phyloP scores from a whole-genome alignment of 345 rosid genomes.

The Acer saccharum region DNA sequence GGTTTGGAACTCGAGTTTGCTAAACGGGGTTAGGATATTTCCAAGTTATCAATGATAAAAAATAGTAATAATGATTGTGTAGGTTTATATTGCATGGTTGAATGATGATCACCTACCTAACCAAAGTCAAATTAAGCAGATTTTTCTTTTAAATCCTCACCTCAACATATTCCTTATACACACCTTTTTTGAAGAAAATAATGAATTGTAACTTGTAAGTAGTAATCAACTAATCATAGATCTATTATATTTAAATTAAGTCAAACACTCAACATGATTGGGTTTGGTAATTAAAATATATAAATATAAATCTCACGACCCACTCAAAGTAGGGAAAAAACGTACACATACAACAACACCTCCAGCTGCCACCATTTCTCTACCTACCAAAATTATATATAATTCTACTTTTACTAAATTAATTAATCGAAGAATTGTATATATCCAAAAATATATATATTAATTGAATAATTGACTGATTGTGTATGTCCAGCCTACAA shows the following conservation, averaged over 20 bases:
- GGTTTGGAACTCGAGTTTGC: too few species aligned
- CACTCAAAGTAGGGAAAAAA: not conserved
- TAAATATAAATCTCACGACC: not conserved
- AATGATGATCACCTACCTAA: conserved; percentile 3
- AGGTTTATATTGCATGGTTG: conserved; percentile 2
- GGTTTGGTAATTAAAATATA: not conserved
- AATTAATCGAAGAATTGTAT: too few species aligned
- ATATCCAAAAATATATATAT: too few species aligned
- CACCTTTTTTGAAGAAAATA: conserved; percentile 1
- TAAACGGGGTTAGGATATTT: too few species aligned
- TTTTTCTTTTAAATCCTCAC: not conserved
- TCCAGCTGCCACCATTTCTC: not conserved
- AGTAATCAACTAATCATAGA: not conserved
- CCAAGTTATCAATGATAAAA: too few species aligned
- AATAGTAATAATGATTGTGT: not conserved
- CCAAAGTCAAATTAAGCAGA: conserved; percentile 1
- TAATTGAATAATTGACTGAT: too few species aligned
- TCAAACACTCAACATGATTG: conserved; percentile 16
- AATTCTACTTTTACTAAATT: too few species aligned
- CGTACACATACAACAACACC: not conserved
- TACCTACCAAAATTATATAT: not conserved
- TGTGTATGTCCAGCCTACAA: too few species aligned
- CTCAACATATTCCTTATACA: not conserved
- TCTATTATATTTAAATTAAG: not conserved
- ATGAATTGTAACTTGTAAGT: too few species aligned